Base-by-base conservation (phyloP, 1,284 basidiomycete species). In the Puccinia coronata region DNA sequence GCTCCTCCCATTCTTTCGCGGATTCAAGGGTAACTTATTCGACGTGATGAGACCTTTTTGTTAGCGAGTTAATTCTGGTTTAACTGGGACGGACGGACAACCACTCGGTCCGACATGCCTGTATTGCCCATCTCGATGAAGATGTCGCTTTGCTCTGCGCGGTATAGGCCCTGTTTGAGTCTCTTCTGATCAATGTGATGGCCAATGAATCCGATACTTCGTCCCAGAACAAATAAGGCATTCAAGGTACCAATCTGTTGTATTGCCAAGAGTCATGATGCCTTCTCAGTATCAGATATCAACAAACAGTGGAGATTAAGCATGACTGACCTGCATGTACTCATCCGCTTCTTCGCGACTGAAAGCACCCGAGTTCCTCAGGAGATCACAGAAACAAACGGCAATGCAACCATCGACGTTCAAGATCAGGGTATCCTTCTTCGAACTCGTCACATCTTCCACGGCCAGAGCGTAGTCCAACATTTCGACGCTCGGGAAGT, bases 361-460 rank as follows among this genome's bases (percentile, higher is more conserved):
- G 90, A 99, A 99, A 8, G 96, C 96, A 83, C 96, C 95, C 82
- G 91, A 92, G 87, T 96, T 94, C 72, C 92, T 91, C 82, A 99
- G 91, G 82, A 99, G 89, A 88, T 98, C 96, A 85, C 96, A 94
- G 89, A 99, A 98, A 89, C 93, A 97, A 83, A 96, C 96, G 70
- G 96, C 96, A 83, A 99, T 96, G 87, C 95, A 96, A 70, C 96
- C 96, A 84, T 98, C 96, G 84, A 98, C 96, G 88, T 97, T 97
- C 82, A 97, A 89, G 88, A 97, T 94, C 84, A 94, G 90, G 89
- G 83, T 84, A 87, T 96, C 95, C 89, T 98, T 98, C 92, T 99
- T 99, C 82, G 94, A 89, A 67, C 95, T 96, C 57, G 96, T 98
- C 81, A 98, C 96, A 88, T 94, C 95, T 90, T 99, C 96, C 83